These are phyloP conservation scores for Yamadazyma jaroonii DNA, from an alignment of 1,139 yeast species.

Conservation along the genomic window DNA sequence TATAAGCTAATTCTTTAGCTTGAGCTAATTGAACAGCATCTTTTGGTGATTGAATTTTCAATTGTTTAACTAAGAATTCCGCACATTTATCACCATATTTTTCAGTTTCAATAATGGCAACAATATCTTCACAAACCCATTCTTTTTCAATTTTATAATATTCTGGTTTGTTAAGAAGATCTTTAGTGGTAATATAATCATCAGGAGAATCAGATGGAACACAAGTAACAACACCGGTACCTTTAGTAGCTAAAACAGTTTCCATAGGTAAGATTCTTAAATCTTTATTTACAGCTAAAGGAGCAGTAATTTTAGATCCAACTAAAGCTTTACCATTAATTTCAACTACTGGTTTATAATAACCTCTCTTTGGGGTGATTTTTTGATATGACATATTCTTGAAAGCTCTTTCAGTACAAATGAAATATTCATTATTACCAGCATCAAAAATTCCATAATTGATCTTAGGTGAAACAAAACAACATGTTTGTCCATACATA, in stretches of 20 bases:
- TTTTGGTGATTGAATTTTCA: constrained; percentile 93
- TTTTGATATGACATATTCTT: constrained; percentile 97
- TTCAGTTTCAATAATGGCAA: constrained; percentile 75
- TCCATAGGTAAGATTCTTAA: constrained; percentile 95
- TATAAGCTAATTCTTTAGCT: constrained; percentile 94
- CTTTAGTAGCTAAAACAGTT: constrained; percentile 89
- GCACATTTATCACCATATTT: constrained; percentile 91
- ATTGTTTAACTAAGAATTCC: constrained; percentile 74
- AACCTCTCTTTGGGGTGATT: constrained; percentile 85
- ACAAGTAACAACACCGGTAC: constrained; percentile 99
- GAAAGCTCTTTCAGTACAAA: constrained; percentile 96
- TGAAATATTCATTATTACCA: constrained; percentile 71
- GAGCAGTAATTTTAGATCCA: constrained; percentile 87
- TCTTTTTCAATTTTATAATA: constrained; percentile 81
- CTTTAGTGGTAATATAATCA: constrained; percentile 84
- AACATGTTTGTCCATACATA: constrained; percentile 98
- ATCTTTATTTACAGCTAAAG: constrained; percentile 68
- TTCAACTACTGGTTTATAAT: constrained; percentile 55
- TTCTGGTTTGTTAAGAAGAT: constrained; percentile 85
- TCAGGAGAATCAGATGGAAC: constrained; percentile 99
- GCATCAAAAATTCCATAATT: constrained; percentile 90
- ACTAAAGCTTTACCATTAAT: constrained; percentile 73
- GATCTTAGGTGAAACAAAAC: constrained; percentile 95
- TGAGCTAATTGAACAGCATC: constrained; percentile 81
- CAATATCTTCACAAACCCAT: constrained; percentile 78